Evolutionary conservation across 192 early-diverging fungal genomes (phyloP), one percentile per base, ranked within the genome.

Genomic region (Neocallimastix lanati): DNA sequence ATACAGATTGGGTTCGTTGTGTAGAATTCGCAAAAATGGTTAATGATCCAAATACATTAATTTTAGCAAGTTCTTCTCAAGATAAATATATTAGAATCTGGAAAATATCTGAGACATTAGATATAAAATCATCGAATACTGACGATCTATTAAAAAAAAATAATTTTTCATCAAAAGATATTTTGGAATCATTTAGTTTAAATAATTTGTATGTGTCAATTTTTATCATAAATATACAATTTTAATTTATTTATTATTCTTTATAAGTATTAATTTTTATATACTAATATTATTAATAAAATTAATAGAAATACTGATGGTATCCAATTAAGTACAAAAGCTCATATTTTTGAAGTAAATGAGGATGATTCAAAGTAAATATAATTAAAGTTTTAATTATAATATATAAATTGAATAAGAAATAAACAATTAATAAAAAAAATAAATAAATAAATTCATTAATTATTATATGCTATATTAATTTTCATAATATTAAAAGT

Each of bases 51-150:
- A 33, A 80, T 84, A 14, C 79, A 76, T 81, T 96, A 67, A 83
- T 98, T n/a, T 81, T 99, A 76, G 95, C 96, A 2, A 93, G 91
- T 79, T 93, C 88, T 29, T 94, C 94, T 30, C 93, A 98, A 84
- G 97, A 99, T 86, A 92, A 91, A 84, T 94, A 95, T 82, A 92
- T 98, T 80, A 90, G 97, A 27, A 84, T 96, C 28, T 99, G 97
- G 97, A 92, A 90, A 81, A 86, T 96, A 76, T 84, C 89, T 15
- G 83, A 35, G 35, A 50, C 77, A n/a, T 77, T 50, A 21, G 13
- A 28, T 16, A 36, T 78, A 4, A 58, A 81, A 35, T 28, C 29
- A 18, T 81, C 18, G 78, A 81, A 50, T 12, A 76, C 37, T 29
- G 77, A n/a, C 36, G 29, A 78, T 4, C 28, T 80, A 30, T 35